Percentiles rank a stretch among this genome's conserved stretches.
These are phyloP conservation scores for Nicotiana benthamiana DNA, from an alignment of 257 asterid species.

Conservation along the genomic window DNA sequence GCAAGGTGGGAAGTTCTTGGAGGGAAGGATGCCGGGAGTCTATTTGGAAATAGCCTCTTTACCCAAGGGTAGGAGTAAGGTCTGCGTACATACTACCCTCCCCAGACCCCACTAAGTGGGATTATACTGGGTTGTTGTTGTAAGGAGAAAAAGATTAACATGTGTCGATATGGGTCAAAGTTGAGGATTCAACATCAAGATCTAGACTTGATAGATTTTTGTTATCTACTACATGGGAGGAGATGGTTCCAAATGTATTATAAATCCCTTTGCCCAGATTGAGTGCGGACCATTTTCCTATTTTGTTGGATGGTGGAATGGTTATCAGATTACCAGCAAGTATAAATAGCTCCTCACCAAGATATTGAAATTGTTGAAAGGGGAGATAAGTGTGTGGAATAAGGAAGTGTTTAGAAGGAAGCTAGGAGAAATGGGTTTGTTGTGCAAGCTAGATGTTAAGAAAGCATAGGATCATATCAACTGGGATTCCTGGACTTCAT, in stretches of 20 bases:
- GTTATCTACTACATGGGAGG: not conserved
- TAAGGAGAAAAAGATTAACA: not conserved
- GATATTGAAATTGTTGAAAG: not conserved
- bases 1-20: too few relatives aligned
- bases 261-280: not conserved
- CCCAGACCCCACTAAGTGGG: too few relatives aligned
- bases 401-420: not conserved
- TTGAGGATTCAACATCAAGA: not conserved
- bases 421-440: not conserved
- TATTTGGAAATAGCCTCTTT: too few relatives aligned
- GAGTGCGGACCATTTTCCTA: not conserved
- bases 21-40: too few relatives aligned
- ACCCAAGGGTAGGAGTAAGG: too few relatives aligned
- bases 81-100: too few relatives aligned
- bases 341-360: not conserved
- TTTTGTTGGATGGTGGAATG: constrained; percentile 3
- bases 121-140: too few relatives aligned
- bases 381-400: not conserved
- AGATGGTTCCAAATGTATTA: not conserved
- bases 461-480: not conserved
- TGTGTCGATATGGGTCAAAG: not conserved
- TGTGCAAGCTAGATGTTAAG: not conserved
- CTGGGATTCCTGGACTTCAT: not conserved
- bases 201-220: not conserved
- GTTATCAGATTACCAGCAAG: not conserved